Conservation (phyloP, 495 filamentous ascomycete genomes). For the Aspergillus egyptiacus region DNA sequence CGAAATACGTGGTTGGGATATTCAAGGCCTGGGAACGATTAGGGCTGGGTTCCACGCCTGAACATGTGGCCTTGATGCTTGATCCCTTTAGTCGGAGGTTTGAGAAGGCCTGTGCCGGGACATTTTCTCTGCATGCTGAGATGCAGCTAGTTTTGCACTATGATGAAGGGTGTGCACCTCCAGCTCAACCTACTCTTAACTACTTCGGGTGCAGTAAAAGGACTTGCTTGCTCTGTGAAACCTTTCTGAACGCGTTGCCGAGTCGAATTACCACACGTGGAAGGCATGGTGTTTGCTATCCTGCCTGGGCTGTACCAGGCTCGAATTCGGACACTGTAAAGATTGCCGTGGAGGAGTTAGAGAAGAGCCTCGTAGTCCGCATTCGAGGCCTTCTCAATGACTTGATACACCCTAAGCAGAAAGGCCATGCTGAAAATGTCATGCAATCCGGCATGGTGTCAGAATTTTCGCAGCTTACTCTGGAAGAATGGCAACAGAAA, state of each 20-base stretch:
- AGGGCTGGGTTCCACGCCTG: neutral
- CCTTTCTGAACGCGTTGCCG: neutral
- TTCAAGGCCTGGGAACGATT: neutral
- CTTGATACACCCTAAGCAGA: too few species aligned
- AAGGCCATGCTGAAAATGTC: neutral
- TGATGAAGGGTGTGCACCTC: neutral
- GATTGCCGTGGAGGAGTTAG: neutral
- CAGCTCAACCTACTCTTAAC: neutral
- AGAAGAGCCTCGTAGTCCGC: neutral
- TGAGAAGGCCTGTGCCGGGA: neutral
- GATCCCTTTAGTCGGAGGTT: neutral
- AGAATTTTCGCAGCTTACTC: neutral
- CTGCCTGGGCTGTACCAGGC: neutral
- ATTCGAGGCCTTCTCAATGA: neutral
- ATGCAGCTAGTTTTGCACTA: neutral
- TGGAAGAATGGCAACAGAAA: neutral
- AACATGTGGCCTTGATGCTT: neutral
- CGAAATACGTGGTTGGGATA: neutral
- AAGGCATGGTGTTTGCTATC: neutral
- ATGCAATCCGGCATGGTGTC: neutral
- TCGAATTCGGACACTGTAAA: neutral
- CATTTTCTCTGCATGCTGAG: neutral
- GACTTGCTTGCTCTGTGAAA: neutral
- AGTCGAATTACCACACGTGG: neutral
- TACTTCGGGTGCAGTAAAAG: neutral